Evolutionary conservation across 1,284 basidiomycete species (phyloP), one percentile per base, ranked within the genome.

Genomic region (Testicularia cyperi): DNA sequence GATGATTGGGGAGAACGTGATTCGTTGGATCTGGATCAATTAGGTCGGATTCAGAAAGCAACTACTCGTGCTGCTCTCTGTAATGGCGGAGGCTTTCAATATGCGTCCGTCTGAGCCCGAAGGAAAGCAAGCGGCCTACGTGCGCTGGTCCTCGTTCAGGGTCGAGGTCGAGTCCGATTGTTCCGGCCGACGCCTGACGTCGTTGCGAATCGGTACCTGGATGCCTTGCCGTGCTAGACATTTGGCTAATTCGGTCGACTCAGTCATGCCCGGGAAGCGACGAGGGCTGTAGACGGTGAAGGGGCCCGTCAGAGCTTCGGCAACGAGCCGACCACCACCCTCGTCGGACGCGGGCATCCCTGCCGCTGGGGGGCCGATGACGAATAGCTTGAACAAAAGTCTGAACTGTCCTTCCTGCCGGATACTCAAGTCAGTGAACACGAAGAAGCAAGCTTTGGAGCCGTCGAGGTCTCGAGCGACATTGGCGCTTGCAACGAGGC

Each of bases 401-500:
- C 46, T 43, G 21, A 60, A 61, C 7, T 41, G 44, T 1, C 61
- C 62, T 27, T 65, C 62, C n/a, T 66, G 57, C 2, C 64, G 47
- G 25, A 65, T 58, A 38, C 62, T 65, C 25, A 65, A 47, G 28
- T 68, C 60, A 16, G 57, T 52, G 21, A 68, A 67, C 28, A 67
- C 49, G 21, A 67, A 67, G 34, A 67, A 64, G 44, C 60, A 64
- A 10, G 60, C 64, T 14, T 41, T 27, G 1, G 39, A 44, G 16
- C 58, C 51, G 34, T 67, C 64, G 0, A 64, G 36, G 19, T 67
- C 64, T 16, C 53, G 45, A 7, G 52, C 60, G 2, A 60, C 49
- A 20, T 67, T 63, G 32, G 53, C 60, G 13, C 44, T 53, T 6
- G 61, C 58, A 2, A 61, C 48, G 6, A 64, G 30, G 10, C 54